phyloP scores from a whole-genome alignment of 1,284 basidiomycete species.

The Laetiporus sulphureus region DNA sequence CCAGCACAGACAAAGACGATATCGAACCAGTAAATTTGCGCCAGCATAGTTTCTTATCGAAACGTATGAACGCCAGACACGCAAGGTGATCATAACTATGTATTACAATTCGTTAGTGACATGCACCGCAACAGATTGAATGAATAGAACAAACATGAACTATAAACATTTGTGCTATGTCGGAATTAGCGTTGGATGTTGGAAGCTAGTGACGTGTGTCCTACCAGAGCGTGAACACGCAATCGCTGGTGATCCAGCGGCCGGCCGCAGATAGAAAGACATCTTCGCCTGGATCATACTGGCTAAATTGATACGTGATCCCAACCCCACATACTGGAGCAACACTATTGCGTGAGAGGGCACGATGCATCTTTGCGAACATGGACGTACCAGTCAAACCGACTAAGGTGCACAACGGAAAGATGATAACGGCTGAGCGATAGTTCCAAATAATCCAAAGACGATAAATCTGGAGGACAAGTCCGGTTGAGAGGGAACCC shows the following conservation, averaged over 20 bases:
- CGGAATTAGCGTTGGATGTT: too few species aligned
- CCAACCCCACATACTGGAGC: conserved; percentile 10
- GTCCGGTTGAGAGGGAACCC: too few species aligned
- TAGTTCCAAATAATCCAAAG: conserved; percentile 15
- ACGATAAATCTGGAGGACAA: conserved; percentile 11
- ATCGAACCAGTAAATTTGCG: neutral
- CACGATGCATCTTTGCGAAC: neutral
- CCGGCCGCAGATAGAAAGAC: conserved; percentile 10
- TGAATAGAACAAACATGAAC: neutral
- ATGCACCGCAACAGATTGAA: too few species aligned
- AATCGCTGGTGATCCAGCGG: conserved; percentile 11
- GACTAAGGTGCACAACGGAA: conserved; percentile 5
- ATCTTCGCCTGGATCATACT: conserved; percentile 8
- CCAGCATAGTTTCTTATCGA: neutral
- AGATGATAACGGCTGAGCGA: conserved; percentile 9
- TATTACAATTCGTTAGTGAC: too few species aligned
- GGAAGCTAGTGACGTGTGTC: too few species aligned
- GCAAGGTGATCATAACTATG: neutral
- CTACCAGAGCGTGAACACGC: neutral
- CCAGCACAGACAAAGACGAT: too few species aligned
- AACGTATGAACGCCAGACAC: neutral
- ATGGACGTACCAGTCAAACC: conserved; percentile 2
- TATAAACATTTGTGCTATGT: conserved; percentile 3
- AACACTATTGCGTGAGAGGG: too few species aligned
- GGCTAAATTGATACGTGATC: conserved; percentile 10